Evolutionary conservation across 306 rosid genomes (phyloP).

Genomic region (Begonia loranthoides): DNA sequence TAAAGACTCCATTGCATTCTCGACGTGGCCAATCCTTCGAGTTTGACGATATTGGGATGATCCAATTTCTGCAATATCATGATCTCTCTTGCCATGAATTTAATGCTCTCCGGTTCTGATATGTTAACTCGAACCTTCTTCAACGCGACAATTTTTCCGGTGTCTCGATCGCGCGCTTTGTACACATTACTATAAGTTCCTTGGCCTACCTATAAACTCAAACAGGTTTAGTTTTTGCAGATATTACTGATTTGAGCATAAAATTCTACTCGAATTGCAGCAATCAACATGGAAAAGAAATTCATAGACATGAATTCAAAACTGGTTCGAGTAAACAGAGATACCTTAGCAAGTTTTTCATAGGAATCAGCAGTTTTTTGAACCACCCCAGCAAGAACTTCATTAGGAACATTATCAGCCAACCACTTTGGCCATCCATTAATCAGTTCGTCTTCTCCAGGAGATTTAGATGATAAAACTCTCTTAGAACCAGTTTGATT

Average conservation of each 20-base stretch:
- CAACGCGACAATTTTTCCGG: conserved; percentile 65
- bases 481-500: conserved; percentile 15
- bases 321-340: not conserved
- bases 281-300: not conserved
- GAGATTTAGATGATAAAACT: conserved; percentile 18
- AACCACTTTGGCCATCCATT: conserved; percentile 49
- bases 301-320: too few species aligned
- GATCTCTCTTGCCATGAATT: conserved; percentile 91
- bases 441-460: conserved; percentile 22
- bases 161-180: conserved; percentile 73
- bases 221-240: not conserved
- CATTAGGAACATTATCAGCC: conserved; percentile 31
- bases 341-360: conserved; percentile 67
- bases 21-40: conserved; percentile 86
- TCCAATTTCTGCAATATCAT: conserved; percentile 57
- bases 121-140: conserved; percentile 81
- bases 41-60: conserved; percentile 76
- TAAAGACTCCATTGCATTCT: conserved; percentile 85
- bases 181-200: conserved; percentile 97
- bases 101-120: conserved; percentile 73
- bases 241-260: not conserved
- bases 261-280: not conserved
- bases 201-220: conserved; percentile 65
- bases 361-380: conserved; percentile 73
- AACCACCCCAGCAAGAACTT: conserved; percentile 42